Percentiles rank a stretch among this genome's conserved stretches.
phyloP scores from a whole-genome alignment of 768 basidiomycete species.

The Amanita phalloides region DNA sequence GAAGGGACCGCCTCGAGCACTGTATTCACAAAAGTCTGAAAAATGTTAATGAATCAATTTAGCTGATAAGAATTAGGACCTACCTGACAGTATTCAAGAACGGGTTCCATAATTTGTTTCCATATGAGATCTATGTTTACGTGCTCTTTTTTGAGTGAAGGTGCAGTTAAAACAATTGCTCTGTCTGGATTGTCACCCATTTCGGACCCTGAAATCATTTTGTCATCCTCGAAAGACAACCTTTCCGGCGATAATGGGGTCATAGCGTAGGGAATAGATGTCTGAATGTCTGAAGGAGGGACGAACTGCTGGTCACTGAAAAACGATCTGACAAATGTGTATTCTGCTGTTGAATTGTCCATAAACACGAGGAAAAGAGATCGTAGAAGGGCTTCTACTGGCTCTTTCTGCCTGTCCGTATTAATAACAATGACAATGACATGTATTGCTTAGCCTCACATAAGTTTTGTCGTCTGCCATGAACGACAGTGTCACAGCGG shows the following conservation, averaged over 20 bases:
- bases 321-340: conserved; percentile 78
- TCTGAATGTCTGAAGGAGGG: conserved; percentile 23
- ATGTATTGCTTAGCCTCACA: conserved; percentile 37
- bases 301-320: conserved; percentile 40
- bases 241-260: conserved; percentile 33
- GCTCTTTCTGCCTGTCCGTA: conserved; percentile 45
- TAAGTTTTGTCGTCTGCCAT: conserved; percentile 83
- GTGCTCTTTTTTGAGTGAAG: conserved; percentile 44
- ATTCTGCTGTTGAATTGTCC: conserved; percentile 93
- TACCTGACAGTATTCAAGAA: conserved; percentile 77
- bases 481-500: conserved; percentile 71
- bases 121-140: conserved; percentile 56
- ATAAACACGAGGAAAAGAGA: conserved; percentile 84
- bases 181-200: conserved; percentile 25
- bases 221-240: conserved; percentile 27
- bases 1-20: conserved; percentile 68
- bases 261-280: conserved; percentile 24
- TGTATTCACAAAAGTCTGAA: conserved; percentile 57
- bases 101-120: conserved; percentile 92
- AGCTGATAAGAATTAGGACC: conserved; percentile 10
- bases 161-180: conserved; percentile 19
- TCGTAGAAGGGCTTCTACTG: conserved; percentile 74
- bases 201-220: conserved; percentile 42
- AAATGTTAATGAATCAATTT: background rate
- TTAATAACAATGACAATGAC: conserved; percentile 1